phyloP scores from a whole-genome alignment of 2,329 filamentous ascomycete species.

The Claviceps quebecensis region DNA sequence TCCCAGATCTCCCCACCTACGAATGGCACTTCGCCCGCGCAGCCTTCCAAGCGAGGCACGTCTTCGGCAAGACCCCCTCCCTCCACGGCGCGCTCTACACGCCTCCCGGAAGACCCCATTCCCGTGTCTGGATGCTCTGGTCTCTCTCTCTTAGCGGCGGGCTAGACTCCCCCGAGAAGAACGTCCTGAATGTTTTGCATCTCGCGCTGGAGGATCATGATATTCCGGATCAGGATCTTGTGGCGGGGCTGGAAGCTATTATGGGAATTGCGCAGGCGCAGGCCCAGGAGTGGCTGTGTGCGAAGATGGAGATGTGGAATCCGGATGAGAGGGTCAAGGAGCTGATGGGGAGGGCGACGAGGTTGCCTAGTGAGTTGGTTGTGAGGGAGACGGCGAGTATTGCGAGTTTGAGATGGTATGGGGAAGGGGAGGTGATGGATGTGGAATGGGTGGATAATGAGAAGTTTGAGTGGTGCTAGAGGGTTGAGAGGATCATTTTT shows the following conservation, averaged over 20 bases:
- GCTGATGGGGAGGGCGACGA: constrained; percentile 30
- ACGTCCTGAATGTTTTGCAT: constrained; percentile 56
- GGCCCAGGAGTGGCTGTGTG: constrained; percentile 57
- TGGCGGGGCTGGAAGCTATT: constrained; percentile 44
- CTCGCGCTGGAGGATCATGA: constrained; percentile 47
- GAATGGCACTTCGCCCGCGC: constrained; percentile 61
- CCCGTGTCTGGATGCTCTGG: constrained; percentile 63
- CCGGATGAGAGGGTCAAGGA: constrained; percentile 41
- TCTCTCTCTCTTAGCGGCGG: constrained; percentile 50
- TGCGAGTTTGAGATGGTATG: constrained; percentile 59
- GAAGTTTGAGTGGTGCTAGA: constrained; percentile 63
- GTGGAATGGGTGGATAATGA: constrained; percentile 64
- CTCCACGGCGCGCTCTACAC: constrained; percentile 59
- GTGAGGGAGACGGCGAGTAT: constrained; percentile 54
- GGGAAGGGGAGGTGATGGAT: constrained; percentile 32
- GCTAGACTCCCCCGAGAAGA: constrained; percentile 38
- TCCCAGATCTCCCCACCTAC: constrained; percentile 18
- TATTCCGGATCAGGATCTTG: constrained; percentile 28
- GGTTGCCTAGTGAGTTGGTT: constrained; percentile 35
- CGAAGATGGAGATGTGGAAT: constrained; percentile 71
- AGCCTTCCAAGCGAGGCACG: constrained; percentile 55
- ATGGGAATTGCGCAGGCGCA: constrained; percentile 53
- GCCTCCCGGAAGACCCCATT: constrained; percentile 27
- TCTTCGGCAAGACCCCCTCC: constrained; percentile 41
- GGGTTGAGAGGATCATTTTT: background rate